Conservation (phyloP, 2,329 filamentous ascomycete genomes). For the Aquanectria penicillioides region DNA sequence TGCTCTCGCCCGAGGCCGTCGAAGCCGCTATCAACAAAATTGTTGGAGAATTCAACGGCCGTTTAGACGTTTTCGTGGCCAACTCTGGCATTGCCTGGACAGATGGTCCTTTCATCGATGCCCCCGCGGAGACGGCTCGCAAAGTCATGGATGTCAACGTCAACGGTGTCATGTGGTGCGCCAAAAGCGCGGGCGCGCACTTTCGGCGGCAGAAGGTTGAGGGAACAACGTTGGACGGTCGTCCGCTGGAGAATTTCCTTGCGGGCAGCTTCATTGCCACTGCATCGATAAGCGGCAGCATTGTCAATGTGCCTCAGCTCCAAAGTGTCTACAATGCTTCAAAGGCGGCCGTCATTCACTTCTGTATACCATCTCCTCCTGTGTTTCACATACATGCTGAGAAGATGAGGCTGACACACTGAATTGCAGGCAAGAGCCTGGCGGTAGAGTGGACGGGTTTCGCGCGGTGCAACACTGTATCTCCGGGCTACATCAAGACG, state of each 20-base stretch:
- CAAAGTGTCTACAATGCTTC: slow-evolving; percentile 80
- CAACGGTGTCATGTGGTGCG: slow-evolving; percentile 82
- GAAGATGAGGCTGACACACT: slow-evolving; percentile 12
- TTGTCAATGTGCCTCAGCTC: slow-evolving; percentile 80
- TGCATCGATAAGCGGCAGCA: slow-evolving; percentile 79
- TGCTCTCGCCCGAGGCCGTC: too few species aligned
- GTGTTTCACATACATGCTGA: too few species aligned
- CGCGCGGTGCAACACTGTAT: slow-evolving; percentile 77
- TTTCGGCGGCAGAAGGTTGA: slow-evolving; percentile 78
- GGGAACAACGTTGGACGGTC: slow-evolving; percentile 70
- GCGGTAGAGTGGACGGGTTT: slow-evolving; percentile 83
- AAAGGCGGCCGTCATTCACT: too few species aligned
- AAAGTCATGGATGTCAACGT: slow-evolving; percentile 77
- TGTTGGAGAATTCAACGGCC: too few species aligned
- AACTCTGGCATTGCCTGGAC: slow-evolving; percentile 80
- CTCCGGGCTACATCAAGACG: slow-evolving; percentile 81
- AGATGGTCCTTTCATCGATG: slow-evolving; percentile 73
- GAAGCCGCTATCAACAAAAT: too few species aligned
- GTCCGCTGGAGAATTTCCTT: slow-evolving; percentile 66
- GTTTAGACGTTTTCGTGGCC: too few species aligned
- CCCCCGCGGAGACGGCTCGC: slow-evolving; percentile 70
- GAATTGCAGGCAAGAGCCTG: slow-evolving; percentile 68
- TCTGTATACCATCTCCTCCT: too few species aligned
- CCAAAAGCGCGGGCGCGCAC: slow-evolving; percentile 73
- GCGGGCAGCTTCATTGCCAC: slow-evolving; percentile 80